Evolutionary conservation across 2,329 filamentous ascomycete genomes (phyloP).

Genomic region (Cadophora gregata): DNA sequence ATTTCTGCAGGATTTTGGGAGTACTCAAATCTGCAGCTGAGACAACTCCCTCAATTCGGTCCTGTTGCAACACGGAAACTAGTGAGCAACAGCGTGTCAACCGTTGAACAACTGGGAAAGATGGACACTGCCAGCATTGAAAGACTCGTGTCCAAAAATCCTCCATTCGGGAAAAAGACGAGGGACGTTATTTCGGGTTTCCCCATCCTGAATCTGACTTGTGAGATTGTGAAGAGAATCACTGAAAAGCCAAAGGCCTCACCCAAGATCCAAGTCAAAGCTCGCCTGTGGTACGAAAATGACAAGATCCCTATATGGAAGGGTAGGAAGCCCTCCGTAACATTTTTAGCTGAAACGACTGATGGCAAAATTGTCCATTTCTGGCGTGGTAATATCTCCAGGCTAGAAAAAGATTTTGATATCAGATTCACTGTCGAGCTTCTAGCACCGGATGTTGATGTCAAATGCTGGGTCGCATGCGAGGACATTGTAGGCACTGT

Average conservation of each 20-base stretch:
- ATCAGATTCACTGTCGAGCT: slow-evolving; percentile 65
- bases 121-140: slow-evolving; percentile 78
- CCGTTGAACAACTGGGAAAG: slow-evolving; percentile 70
- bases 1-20: slow-evolving; percentile 79
- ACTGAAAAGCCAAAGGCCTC: slow-evolving; percentile 46
- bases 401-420: slow-evolving; percentile 63
- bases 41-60: slow-evolving; percentile 82
- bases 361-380: slow-evolving; percentile 74
- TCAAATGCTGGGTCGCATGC: slow-evolving; percentile 77
- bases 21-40: slow-evolving; percentile 77
- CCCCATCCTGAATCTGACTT: slow-evolving; percentile 59
- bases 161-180: slow-evolving; percentile 79
- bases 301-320: slow-evolving; percentile 67
- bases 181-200: slow-evolving; percentile 71
- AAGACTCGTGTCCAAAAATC: slow-evolving; percentile 75
- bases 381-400: slow-evolving; percentile 66
- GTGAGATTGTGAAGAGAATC: slow-evolving; percentile 44
- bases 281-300: slow-evolving; percentile 75
- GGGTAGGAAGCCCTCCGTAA: slow-evolving; percentile 69
- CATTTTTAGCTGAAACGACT: slow-evolving; percentile 74
- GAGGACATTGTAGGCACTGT: slow-evolving; percentile 78
- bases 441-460: slow-evolving; percentile 57
- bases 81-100: slow-evolving; percentile 70
- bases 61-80: slow-evolving; percentile 77
- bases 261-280: slow-evolving; percentile 67